Conservation (phyloP, 371 early-diverging fungal genomes). For the Blakeslea trispora region DNA sequence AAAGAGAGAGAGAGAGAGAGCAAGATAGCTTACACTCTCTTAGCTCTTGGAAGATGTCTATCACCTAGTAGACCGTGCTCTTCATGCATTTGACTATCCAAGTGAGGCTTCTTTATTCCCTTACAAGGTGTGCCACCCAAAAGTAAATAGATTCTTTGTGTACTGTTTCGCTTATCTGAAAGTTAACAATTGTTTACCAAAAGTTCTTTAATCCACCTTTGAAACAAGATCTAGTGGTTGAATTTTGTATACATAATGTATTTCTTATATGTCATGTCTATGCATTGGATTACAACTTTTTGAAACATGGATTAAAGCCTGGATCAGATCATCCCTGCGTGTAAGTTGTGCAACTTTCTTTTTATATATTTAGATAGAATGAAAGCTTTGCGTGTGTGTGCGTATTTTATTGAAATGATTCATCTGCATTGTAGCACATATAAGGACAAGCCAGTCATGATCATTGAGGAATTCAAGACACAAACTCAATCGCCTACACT, state of each 20-base stretch:
- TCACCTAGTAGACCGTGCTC: constrained; percentile 37
- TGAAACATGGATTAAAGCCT: constrained; percentile 17
- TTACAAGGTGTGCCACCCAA: constrained; percentile 53
- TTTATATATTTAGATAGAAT: too few species aligned
- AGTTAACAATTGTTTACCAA: too few species aligned
- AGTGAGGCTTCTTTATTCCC: constrained; percentile 44
- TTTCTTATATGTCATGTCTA: constrained; percentile 42
- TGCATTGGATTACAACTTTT: constrained; percentile 32
- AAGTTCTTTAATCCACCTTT: constrained; percentile 47
- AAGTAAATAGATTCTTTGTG: constrained; percentile 25
- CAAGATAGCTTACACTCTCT: background rate
- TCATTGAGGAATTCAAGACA: constrained; percentile 36
- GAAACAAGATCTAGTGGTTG: constrained; percentile 45
- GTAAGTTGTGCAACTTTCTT: constrained; percentile 15
- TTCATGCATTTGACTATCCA: constrained; percentile 46
- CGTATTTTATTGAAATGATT: too few species aligned
- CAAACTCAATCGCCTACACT: constrained; percentile 50
- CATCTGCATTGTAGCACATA: constrained; percentile 28
- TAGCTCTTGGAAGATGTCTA: constrained; percentile 44
- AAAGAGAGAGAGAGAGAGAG: too few species aligned
- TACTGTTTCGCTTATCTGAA: too few species aligned
- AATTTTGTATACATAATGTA: constrained; percentile 43
- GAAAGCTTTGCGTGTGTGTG: constrained; percentile 2
- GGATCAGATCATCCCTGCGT: constrained; percentile 14
- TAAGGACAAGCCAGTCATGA: constrained; percentile 42